Evolutionary conservation across 129 eudicot genomes (phyloP).

Genomic region (Deinandra increscens): DNA sequence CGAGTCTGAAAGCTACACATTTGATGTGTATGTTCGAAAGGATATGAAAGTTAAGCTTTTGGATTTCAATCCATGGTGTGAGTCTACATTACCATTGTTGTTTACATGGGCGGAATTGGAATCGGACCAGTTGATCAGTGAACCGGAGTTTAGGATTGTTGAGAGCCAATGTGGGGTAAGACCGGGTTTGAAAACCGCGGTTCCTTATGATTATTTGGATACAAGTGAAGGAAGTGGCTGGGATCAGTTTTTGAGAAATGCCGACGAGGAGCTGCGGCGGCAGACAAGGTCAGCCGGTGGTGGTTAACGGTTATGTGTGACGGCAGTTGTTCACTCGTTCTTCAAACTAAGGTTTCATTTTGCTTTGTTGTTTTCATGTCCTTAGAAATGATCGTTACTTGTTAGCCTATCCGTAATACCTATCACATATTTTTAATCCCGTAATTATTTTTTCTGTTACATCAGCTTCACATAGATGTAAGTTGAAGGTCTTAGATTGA

Average conservation of each 20-base stretch:
- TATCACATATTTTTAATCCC: too few species aligned
- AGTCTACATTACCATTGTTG: constrained; percentile 62
- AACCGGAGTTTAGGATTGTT: constrained; percentile 58
- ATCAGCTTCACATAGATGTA: too few species aligned
- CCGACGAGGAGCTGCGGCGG: constrained; percentile 57
- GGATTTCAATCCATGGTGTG: constrained; percentile 88
- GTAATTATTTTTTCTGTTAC: too few species aligned
- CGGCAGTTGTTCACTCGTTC: neutral
- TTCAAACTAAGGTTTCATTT: neutral
- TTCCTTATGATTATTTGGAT: constrained; percentile 91
- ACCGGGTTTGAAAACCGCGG: constrained; percentile 86
- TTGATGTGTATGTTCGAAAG: constrained; percentile 67
- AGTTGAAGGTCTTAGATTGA: too few species aligned
- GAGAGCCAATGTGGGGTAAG: constrained; percentile 74
- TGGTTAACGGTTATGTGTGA: constrained; percentile 32
- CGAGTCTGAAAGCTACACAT: constrained; percentile 63
- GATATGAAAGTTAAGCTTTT: constrained; percentile 59
- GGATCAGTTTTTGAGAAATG: constrained; percentile 80
- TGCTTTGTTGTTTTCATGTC: neutral
- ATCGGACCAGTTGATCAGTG: constrained; percentile 11
- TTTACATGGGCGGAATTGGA: constrained; percentile 81
- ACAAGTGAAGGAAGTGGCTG: constrained; percentile 88
- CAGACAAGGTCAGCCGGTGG: constrained; percentile 51
- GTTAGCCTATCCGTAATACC: too few species aligned
- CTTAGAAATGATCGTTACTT: neutral